phyloP scores from a whole-genome alignment of 2,329 filamentous ascomycete species.

The Alternaria viburni region DNA sequence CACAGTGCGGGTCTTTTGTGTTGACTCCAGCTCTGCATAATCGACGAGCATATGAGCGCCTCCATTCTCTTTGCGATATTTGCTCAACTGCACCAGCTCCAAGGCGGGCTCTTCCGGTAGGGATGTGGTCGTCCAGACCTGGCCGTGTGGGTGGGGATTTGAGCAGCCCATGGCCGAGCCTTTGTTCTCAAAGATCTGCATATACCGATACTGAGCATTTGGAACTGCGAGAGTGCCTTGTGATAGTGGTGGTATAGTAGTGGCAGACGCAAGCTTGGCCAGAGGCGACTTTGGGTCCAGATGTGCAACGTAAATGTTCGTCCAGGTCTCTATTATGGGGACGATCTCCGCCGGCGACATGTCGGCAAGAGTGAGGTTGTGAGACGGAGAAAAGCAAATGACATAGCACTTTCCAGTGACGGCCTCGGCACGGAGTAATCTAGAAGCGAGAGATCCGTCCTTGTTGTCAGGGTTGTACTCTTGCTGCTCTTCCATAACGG shows the following conservation, averaged over 20 bases:
- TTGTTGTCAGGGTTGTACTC: slow-evolving; percentile 69
- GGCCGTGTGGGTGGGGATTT: slow-evolving; percentile 96
- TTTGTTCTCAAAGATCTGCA: slow-evolving; percentile 99
- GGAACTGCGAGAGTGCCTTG: slow-evolving; percentile 59
- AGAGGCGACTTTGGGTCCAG: slow-evolving; percentile 75
- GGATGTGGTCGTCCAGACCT: slow-evolving; percentile 92
- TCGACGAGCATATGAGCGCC: slow-evolving; percentile 82
- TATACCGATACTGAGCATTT: slow-evolving; percentile 84
- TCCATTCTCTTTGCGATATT: slow-evolving; percentile 75
- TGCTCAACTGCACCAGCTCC: slow-evolving; percentile 78
- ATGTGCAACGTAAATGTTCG: slow-evolving; percentile 83
- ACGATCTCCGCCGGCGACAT: slow-evolving; percentile 78
- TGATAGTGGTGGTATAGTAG: slow-evolving; percentile 55
- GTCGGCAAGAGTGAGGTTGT: slow-evolving; percentile 92
- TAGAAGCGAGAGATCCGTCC: slow-evolving; percentile 67
- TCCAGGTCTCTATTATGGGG: slow-evolving; percentile 88
- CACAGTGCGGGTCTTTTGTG: slow-evolving; percentile 83
- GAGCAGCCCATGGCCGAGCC: slow-evolving; percentile 98
- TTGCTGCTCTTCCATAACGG: slow-evolving; percentile 90
- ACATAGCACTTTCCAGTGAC: slow-evolving; percentile 98
- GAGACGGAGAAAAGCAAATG: slow-evolving; percentile 87
- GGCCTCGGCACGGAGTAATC: slow-evolving; percentile 80
- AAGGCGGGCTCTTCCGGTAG: slow-evolving; percentile 86
- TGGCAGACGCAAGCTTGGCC: slow-evolving; percentile 53
- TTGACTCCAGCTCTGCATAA: slow-evolving; percentile 81